phyloP scores from a whole-genome alignment of 75 land plant genomes.

The Picea sitchensis region DNA sequence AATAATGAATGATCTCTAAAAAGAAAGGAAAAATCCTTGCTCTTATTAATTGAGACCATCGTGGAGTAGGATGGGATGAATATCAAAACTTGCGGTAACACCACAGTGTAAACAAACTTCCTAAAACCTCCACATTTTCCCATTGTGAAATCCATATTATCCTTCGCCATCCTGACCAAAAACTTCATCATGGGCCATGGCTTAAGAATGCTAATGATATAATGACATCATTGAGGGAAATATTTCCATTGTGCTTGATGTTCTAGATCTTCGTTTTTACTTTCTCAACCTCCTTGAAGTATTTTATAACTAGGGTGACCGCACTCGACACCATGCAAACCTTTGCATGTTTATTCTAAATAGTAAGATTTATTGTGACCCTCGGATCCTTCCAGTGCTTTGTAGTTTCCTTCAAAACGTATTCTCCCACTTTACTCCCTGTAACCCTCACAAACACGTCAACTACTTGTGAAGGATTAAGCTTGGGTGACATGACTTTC shows the following conservation, averaged over 20 bases:
- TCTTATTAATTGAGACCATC: too few species aligned
- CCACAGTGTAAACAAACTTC: too few species aligned
- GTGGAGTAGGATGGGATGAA: too few species aligned
- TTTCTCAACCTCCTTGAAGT: conserved; percentile 67
- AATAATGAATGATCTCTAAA: too few species aligned
- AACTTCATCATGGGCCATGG: conserved; percentile 71
- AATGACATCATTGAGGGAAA: conserved; percentile 66
- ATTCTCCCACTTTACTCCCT: conserved; percentile 77
- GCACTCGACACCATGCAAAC: conserved; percentile 68
- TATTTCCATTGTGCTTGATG: conserved; percentile 74
- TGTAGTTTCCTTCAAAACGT: conserved; percentile 68
- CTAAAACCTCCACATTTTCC: too few species aligned
- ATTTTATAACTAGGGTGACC: conserved; percentile 75
- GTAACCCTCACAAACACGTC: conserved; percentile 79
- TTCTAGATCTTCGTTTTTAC: conserved; percentile 76
- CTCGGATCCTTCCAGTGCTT: conserved; percentile 78
- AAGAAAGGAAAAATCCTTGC: too few species aligned
- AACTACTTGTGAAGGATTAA: conserved; percentile 63
- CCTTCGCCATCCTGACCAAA: conserved; percentile 53
- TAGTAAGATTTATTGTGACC: conserved; percentile 70
- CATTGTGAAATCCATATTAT: conserved; percentile 32
- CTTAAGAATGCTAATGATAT: conserved; percentile 58
- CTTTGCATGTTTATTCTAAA: conserved; percentile 73
- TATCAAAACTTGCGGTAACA: too few species aligned
- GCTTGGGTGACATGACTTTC: conserved; percentile 48